Percentiles rank a stretch among this genome's conserved stretches.
phyloP scores from a whole-genome alignment of 179 eudicot species.

The Pouteria campechiana region DNA sequence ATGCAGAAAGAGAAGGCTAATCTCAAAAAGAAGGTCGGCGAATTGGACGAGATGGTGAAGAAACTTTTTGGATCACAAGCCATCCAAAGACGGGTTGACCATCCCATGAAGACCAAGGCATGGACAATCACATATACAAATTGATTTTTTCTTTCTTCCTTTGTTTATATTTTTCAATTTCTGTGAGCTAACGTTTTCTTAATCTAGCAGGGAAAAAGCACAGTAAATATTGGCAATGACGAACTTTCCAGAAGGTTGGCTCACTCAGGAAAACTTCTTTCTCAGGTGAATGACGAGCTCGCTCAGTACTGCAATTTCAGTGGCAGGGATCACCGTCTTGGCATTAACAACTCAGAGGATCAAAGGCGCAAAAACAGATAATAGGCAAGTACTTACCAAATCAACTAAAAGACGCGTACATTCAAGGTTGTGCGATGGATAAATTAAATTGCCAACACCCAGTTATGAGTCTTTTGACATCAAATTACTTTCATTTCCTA shows the following conservation, averaged over 20 bases:
- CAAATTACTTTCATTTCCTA: too few species aligned
- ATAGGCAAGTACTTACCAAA: too few species aligned
- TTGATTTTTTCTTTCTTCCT: neutral
- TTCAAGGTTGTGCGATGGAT: too few species aligned
- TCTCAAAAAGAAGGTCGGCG: slow-evolving; percentile 30
- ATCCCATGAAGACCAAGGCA: slow-evolving; percentile 14
- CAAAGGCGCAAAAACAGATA: slow-evolving; percentile 5
- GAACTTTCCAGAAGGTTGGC: slow-evolving; percentile 19
- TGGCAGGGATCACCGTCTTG: too few species aligned
- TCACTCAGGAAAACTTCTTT: slow-evolving; percentile 21
- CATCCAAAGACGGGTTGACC: slow-evolving; percentile 15
- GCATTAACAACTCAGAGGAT: too few species aligned
- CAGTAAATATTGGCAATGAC: slow-evolving; percentile 4
- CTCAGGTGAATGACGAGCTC: slow-evolving; percentile 19
- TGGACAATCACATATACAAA: neutral
- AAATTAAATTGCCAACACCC: too few species aligned
- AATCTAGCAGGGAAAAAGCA: slow-evolving; percentile 7
- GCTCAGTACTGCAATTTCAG: slow-evolving; percentile 16
- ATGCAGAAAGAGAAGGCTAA: slow-evolving; percentile 40
- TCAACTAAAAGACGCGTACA: too few species aligned
- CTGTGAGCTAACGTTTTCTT: slow-evolving; percentile 1
- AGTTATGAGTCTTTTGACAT: too few species aligned
- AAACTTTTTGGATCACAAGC: slow-evolving; percentile 23
- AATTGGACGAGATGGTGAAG: slow-evolving; percentile 41
- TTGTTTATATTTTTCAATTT: neutral